phyloP scores from a whole-genome alignment of 2,329 filamentous ascomycete species.

The Raffaelea ambrosiae region DNA sequence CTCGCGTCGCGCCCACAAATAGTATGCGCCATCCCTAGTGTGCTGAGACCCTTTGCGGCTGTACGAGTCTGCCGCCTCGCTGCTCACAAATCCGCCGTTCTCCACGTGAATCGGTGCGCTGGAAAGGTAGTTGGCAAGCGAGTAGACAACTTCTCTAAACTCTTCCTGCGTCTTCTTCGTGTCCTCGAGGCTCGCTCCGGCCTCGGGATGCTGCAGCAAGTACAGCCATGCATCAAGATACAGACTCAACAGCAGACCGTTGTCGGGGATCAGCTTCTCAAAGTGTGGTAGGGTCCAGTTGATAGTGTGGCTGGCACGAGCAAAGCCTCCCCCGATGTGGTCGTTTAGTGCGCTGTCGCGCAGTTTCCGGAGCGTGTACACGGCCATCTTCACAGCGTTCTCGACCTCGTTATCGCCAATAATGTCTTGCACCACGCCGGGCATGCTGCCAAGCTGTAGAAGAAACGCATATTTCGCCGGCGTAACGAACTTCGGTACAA shows the following conservation, averaged over 20 bases:
- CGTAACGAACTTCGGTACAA: constrained; percentile 82
- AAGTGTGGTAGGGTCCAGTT: constrained; percentile 96
- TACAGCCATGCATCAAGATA: constrained; percentile 81
- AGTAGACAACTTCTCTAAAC: constrained; percentile 68
- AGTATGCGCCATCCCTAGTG: constrained; percentile 86
- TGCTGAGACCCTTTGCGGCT: constrained; percentile 67
- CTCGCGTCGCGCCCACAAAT: constrained; percentile 87
- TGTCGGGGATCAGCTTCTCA: constrained; percentile 94
- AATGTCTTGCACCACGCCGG: constrained; percentile 68
- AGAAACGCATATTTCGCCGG: constrained; percentile 79
- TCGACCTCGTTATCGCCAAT: constrained; percentile 79
- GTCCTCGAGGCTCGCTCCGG: background rate
- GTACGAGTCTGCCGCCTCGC: constrained; percentile 83
- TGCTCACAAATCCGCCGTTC: constrained; percentile 72
- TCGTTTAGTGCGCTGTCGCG: constrained; percentile 45
- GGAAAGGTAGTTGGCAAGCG: constrained; percentile 81
- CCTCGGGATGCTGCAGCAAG: constrained; percentile 17
- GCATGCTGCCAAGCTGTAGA: constrained; percentile 64
- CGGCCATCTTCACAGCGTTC: constrained; percentile 67
- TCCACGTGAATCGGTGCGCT: constrained; percentile 57
- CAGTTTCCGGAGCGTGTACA: constrained; percentile 73
- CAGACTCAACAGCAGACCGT: constrained; percentile 72
- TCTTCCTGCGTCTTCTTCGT: constrained; percentile 47
- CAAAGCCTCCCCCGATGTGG: constrained; percentile 48
- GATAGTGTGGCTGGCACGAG: constrained; percentile 76